phyloP scores from a whole-genome alignment of 2,329 filamentous ascomycete genomes.

The Clonostachys chloroleuca region DNA sequence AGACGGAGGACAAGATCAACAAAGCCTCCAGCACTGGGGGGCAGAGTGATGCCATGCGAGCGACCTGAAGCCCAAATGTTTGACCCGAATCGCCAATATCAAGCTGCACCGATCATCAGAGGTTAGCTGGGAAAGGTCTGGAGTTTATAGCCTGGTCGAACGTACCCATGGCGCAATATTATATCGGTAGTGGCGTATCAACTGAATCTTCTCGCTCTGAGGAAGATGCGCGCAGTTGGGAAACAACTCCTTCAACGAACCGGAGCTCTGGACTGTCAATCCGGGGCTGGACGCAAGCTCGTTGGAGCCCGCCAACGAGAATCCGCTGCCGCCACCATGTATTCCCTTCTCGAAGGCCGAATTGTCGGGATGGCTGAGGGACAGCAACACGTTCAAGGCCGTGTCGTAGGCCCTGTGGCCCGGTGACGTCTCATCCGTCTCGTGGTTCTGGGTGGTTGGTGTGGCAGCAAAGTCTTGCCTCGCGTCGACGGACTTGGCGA shows the following conservation, averaged over 20 bases:
- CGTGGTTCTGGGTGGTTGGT: too few relatives aligned
- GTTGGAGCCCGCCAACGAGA: slow-evolving; percentile 5
- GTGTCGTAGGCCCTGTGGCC: slow-evolving; percentile 20
- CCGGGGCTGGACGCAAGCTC: neutral
- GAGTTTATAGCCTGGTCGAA: neutral
- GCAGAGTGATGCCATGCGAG: slow-evolving; percentile 18
- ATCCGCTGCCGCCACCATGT: too few relatives aligned
- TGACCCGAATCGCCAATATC: slow-evolving; percentile 35
- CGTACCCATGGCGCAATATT: slow-evolving; percentile 38
- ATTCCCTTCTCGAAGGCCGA: neutral
- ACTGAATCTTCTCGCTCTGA: slow-evolving; percentile 15
- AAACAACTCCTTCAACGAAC: slow-evolving; percentile 5
- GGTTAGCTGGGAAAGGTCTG: neutral
- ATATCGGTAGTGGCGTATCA: slow-evolving; percentile 37
- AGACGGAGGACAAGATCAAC: slow-evolving; percentile 13
- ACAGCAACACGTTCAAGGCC: slow-evolving; percentile 23
- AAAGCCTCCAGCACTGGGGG: slow-evolving; percentile 15
- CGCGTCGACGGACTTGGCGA: too few relatives aligned
- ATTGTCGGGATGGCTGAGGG: slow-evolving; percentile 15
- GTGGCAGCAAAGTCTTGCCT: too few relatives aligned
- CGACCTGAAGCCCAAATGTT: slow-evolving; percentile 29
- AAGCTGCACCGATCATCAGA: slow-evolving; percentile 16
- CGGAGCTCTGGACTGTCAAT: too few relatives aligned
- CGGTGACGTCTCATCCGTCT: too few relatives aligned
- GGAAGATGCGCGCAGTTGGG: slow-evolving; percentile 14